Percentiles rank a stretch among this genome's conserved stretches.
phyloP scores from a whole-genome alignment of 176 grass and related monocot species.

The Typha latifolia region DNA sequence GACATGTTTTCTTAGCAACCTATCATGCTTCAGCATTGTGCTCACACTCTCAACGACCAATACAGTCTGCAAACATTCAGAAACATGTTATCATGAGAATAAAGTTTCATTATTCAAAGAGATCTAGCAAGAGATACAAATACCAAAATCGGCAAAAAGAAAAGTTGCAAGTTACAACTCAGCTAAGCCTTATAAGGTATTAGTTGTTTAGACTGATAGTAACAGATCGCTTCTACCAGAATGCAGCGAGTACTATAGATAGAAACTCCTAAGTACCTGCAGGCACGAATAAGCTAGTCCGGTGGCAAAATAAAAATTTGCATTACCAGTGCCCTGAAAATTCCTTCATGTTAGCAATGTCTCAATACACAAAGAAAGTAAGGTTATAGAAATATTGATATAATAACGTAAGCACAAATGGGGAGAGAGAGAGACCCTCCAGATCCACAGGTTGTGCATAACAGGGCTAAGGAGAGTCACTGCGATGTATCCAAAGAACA shows the following conservation, averaged over 20 bases:
- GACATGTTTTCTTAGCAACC: slow-evolving; percentile 52
- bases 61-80: slow-evolving; percentile 52
- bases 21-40: slow-evolving; percentile 78
- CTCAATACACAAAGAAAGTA: background rate
- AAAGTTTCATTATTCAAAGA: slow-evolving; percentile 1
- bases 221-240: too few relatives aligned
- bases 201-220: too few relatives aligned
- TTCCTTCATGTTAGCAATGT: slow-evolving; percentile 16
- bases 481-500: slow-evolving; percentile 83
- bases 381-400: background rate
- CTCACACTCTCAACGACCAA: slow-evolving; percentile 63
- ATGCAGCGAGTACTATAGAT: background rate
- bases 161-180: background rate
- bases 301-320: slow-evolving; percentile 96
- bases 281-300: slow-evolving; percentile 89
- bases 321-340: slow-evolving; percentile 80
- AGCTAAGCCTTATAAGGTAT: background rate
- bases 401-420: background rate
- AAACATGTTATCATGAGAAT: slow-evolving; percentile 8
- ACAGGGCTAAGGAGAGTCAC: slow-evolving; percentile 87
- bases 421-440: slow-evolving; percentile 62
- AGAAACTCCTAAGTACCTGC: slow-evolving; percentile 45
- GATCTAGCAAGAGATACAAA: background rate
- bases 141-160: background rate
- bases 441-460: slow-evolving; percentile 99